Conservation (phyloP, 495 filamentous ascomycete species). For the Lasiosphaeria ovina region DNA sequence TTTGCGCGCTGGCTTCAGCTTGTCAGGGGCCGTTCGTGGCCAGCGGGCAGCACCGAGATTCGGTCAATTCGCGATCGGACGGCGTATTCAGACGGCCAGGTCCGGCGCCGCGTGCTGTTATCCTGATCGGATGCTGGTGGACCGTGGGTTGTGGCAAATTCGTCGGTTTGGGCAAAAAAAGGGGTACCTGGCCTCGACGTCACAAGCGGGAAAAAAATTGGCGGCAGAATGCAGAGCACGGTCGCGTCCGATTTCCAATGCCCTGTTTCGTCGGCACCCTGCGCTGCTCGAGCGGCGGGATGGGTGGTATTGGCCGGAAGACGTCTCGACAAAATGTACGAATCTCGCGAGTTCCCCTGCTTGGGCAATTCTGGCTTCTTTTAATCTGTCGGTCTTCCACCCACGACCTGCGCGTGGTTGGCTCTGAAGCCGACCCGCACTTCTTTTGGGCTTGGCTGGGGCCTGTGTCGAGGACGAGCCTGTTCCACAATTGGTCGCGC, state of each 20-base stretch:
- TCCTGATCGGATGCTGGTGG: not conserved
- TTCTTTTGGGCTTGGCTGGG: too few relatives aligned
- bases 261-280: not conserved
- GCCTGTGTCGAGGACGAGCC: too few relatives aligned
- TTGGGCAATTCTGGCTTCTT: too few relatives aligned
- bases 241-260: conserved; percentile 5
- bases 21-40: not conserved
- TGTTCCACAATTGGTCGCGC: too few relatives aligned
- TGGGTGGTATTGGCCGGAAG: too few relatives aligned
- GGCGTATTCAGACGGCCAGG: not conserved
- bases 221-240: conserved; percentile 10
- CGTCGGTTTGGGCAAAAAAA: conserved; percentile 11
- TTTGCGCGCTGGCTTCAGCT: not conserved
- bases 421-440: too few relatives aligned
- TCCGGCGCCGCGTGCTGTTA: not conserved
- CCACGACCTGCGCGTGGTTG: too few relatives aligned
- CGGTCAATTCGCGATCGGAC: not conserved
- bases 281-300: too few relatives aligned
- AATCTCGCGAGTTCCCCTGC: too few relatives aligned
- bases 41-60: not conserved
- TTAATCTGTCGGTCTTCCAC: too few relatives aligned
- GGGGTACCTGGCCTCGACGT: conserved; percentile 13
- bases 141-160: conserved; percentile 3
- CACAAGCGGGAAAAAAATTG: conserved; percentile 12
- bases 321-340: too few relatives aligned